Conservation (phyloP, 2,329 filamentous ascomycete genomes). For the Neonectria ditissima region DNA sequence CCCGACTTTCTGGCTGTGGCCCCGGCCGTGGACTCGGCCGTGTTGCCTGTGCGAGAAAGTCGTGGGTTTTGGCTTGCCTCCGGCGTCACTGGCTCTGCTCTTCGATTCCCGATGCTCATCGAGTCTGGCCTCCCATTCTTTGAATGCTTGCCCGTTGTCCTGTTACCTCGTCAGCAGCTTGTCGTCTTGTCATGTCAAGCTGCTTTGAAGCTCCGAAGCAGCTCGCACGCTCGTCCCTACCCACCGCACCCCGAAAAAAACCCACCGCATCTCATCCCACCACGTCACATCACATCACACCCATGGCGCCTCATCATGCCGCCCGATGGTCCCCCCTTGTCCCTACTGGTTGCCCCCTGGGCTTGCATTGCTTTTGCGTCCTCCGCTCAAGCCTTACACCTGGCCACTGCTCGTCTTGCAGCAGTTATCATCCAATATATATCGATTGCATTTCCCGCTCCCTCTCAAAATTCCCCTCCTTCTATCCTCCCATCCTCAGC, state of each 20-base stretch:
- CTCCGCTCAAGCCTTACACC: conserved; percentile 17
- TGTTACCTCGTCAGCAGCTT: not conserved
- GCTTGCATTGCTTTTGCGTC: conserved; percentile 37
- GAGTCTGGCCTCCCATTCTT: not conserved
- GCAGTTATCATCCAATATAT: conserved; percentile 32
- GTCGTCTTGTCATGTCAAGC: not conserved
- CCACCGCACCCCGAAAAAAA: conserved; percentile 36
- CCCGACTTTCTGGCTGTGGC: conserved; percentile 4
- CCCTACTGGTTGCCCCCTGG: conserved; percentile 33
- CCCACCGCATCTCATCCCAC: conserved; percentile 44
- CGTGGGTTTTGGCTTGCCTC: not conserved
- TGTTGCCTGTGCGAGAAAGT: not conserved
- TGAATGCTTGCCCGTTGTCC: conserved; percentile 1
- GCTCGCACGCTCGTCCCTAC: conserved; percentile 24
- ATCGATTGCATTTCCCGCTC: conserved; percentile 29
- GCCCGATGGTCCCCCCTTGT: conserved; percentile 30
- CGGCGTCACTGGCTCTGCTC: conserved; percentile 3
- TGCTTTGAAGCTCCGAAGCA: conserved; percentile 1
- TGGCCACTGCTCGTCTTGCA: conserved; percentile 21
- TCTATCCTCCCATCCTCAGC: conserved; percentile 31
- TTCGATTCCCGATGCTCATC: not conserved
- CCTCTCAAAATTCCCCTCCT: conserved; percentile 30
- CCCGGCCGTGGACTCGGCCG: not conserved
- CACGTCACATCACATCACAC: conserved; percentile 48
- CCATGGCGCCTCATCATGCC: conserved; percentile 36